phyloP scores from a whole-genome alignment of 2,329 filamentous ascomycete genomes.

The Pestalotiopsis fici region DNA sequence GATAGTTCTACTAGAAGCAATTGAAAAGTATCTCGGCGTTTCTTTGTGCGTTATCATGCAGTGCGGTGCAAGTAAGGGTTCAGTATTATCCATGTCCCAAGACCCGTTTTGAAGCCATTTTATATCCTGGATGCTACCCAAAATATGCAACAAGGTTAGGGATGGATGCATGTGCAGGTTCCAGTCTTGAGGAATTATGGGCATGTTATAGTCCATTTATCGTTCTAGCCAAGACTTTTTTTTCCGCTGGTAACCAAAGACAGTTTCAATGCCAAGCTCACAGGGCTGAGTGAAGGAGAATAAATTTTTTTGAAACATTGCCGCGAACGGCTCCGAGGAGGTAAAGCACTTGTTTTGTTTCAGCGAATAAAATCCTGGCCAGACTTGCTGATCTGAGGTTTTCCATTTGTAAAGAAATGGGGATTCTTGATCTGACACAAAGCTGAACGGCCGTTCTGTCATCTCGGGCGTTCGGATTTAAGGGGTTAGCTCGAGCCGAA shows the following conservation, averaged over 20 bases:
- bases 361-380: background rate
- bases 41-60: background rate
- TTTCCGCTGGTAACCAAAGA: background rate
- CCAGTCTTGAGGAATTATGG: background rate
- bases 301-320: background rate
- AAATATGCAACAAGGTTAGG: slow-evolving; percentile 10
- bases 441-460: background rate
- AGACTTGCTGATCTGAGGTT: background rate
- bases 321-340: background rate
- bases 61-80: background rate
- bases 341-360: background rate
- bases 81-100: background rate
- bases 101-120: background rate
- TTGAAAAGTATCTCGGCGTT: background rate
- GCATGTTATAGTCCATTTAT: background rate
- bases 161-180: slow-evolving; percentile 10
- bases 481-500: background rate
- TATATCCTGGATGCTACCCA: slow-evolving; percentile 17
- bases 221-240: background rate
- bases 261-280: background rate
- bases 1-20: background rate
- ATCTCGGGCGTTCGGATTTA: background rate
- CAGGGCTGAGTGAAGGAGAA: background rate
- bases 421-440: background rate
- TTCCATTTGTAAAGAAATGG: background rate